Evolutionary conservation across 176 grass and related monocot genomes (phyloP), one percentile per base, ranked within the genome.

Genomic region (Tuctoria greenei): DNA sequence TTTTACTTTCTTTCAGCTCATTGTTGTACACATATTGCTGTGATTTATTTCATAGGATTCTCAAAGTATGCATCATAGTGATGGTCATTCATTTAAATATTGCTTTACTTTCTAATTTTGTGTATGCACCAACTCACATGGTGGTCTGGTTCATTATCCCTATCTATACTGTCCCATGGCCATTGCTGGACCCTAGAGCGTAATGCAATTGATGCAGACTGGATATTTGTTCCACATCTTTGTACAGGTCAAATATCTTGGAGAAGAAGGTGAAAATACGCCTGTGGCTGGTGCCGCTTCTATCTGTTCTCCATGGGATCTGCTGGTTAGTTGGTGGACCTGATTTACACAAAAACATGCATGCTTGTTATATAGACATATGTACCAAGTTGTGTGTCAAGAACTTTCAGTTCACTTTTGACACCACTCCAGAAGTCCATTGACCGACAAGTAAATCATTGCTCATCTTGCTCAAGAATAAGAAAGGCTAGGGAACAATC

Each of bases 231-330:
- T 73, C 26, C 38, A 70, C 73, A 51, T 88, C 46, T 82, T 75
- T 85, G 4, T 61, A 25, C 84, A 99, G 95, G 95, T 99, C 25
- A 99, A 99, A 50, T 99, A 99, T 88, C 91, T 99, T 73, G 95
- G 95, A 76, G 95, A 99, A 84, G 95, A 99, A 75, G 95, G 95
- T 49, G 89, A 95, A 69, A 90, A 82, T 83, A 90, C 89, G 28
- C 95, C 95, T 81, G 27, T 99, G 66, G 91, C 86, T 85, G 91
- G 91, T 88, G 95, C 89, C 61, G 85, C 67, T 62, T 90, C 91
- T 72, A 85, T 99, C 83, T 99, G 91, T 79, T 95, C 89, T 79
- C 95, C 95, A 67, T 99, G 95, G 95, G 95, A 99, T 87, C 82
- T 99, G 21, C 27, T 99, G 95, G 95, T 99, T 82, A 79, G 86